These are phyloP conservation scores for Phytophthora kernoviae DNA, from an alignment of 352 stramenopile genomes.

Conservation along the genomic window DNA sequence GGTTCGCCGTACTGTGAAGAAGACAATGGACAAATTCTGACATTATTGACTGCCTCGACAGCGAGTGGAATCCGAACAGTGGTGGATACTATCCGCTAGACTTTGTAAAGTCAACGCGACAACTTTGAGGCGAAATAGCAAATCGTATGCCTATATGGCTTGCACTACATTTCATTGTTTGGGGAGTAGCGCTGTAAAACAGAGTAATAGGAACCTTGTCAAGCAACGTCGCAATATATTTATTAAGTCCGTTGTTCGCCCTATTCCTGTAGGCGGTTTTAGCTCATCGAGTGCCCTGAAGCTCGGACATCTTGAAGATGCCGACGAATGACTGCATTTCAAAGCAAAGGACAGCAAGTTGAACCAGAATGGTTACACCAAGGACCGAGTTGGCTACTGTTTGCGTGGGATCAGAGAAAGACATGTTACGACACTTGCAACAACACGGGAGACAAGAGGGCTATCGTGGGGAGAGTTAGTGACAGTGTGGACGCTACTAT, in stretches of 20 bases:
- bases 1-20: neutral
- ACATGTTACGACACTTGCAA: neutral
- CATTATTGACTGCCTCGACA: neutral
- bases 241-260: too few relatives aligned
- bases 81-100: neutral
- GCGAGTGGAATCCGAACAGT: neutral
- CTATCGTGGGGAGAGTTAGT: neutral
- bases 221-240: too few relatives aligned
- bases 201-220: too few relatives aligned
- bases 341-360: neutral
- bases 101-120: neutral
- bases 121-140: neutral
- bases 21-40: neutral
- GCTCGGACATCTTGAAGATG: too few relatives aligned
- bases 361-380: neutral
- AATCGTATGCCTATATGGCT: neutral
- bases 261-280: too few relatives aligned
- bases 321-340: too few relatives aligned
- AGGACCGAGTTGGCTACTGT: neutral
- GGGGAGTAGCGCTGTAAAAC: too few relatives aligned
- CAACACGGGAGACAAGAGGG: neutral
- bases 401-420: neutral
- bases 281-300: too few relatives aligned
- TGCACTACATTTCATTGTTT: neutral
- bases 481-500: neutral